Evolutionary conservation across 805 yeast genomes (phyloP), one percentile per base, ranked within the genome.

Genomic region (Saccharomycopsis sp.): DNA sequence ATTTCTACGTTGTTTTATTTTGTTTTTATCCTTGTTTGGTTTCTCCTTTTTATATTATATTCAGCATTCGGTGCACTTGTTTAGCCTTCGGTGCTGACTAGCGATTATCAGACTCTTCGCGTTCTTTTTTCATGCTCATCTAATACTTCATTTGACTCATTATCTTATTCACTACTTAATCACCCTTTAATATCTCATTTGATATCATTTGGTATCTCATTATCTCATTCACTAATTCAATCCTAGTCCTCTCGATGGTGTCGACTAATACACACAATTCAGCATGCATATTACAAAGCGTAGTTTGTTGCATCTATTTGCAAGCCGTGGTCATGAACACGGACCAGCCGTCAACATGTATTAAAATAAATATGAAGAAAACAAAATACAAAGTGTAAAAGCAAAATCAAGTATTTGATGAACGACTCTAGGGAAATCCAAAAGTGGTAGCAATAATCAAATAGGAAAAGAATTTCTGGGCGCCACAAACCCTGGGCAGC

Each of bases 11-110:
- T 9, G n/a, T 37, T 52, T 34, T 15, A 23, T 52, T 52, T 18
- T 24, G 29, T n/a, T n/a, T 29, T 54, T 54, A 14, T 48, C 37
- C 50, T 29, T 34, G 37, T 47, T 54, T 47, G 18, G 24, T 47
- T 47, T 48, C 48, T 21, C n/a, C 24, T 34, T 14, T 34, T 41
- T 41, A 20, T 53, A 18, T 14, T n/a, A 20, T 18, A 24, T 21
- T 15, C 18, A 21, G 29, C 16, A 24, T 24, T n/a, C 44, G n/a
- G 44, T 14, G 14, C n/a, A 14, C 44, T 37, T 14, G 15, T n/a
- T 37, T 14, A 14, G 44, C 44, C n/a, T 14, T 14, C 44, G 15
- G 44, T 37, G 14, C n/a, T 37, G 14, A n/a, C n/a, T n/a, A n/a
- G n/a, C n/a, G n/a, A n/a, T n/a, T n/a, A n/a, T n/a, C n/a, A n/a